These are phyloP conservation scores for Penicillium brasilianum DNA, from an alignment of 2,329 filamentous ascomycete species.

Conservation along the genomic window DNA sequence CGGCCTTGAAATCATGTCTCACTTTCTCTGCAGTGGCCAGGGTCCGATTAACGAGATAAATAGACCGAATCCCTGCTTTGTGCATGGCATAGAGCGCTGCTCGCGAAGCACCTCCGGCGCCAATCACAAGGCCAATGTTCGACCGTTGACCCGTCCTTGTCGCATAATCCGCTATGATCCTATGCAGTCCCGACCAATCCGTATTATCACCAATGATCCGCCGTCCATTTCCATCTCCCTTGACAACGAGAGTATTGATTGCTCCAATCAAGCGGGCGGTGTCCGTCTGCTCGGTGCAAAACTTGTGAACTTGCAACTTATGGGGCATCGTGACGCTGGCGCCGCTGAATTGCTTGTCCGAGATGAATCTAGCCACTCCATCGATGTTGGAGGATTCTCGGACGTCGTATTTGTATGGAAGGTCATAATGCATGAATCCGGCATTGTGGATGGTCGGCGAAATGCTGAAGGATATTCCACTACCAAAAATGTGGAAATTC, in stretches of 20 bases:
- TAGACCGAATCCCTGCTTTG: slow-evolving; percentile 35
- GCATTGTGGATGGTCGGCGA: slow-evolving; percentile 26
- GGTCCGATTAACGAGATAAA: slow-evolving; percentile 47
- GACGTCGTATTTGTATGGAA: slow-evolving; percentile 27
- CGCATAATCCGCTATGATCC: slow-evolving; percentile 32
- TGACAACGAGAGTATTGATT: slow-evolving; percentile 28
- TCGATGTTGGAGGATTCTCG: slow-evolving; percentile 42
- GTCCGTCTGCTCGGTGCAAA: slow-evolving; percentile 46
- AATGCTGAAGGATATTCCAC: slow-evolving; percentile 26
- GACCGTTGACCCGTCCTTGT: slow-evolving; percentile 16
- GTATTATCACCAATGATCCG: slow-evolving; percentile 49
- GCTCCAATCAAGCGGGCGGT: slow-evolving; percentile 45
- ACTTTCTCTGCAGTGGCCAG: slow-evolving; percentile 16
- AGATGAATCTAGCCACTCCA: slow-evolving; percentile 38
- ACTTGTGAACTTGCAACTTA: slow-evolving; percentile 48
- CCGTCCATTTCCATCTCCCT: slow-evolving; percentile 20
- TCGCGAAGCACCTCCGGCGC: slow-evolving; percentile 50
- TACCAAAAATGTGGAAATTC: slow-evolving; percentile 27
- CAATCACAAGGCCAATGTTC: slow-evolving; percentile 45
- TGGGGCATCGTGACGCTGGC: slow-evolving; percentile 52
- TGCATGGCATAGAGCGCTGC: slow-evolving; percentile 47
- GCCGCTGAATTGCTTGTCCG: slow-evolving; percentile 37
- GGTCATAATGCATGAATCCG: slow-evolving; percentile 18
- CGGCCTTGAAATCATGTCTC: slow-evolving; percentile 13
- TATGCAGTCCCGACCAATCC: slow-evolving; percentile 50